phyloP scores from a whole-genome alignment of 805 yeast species.

The Clavispora carvajalis region DNA sequence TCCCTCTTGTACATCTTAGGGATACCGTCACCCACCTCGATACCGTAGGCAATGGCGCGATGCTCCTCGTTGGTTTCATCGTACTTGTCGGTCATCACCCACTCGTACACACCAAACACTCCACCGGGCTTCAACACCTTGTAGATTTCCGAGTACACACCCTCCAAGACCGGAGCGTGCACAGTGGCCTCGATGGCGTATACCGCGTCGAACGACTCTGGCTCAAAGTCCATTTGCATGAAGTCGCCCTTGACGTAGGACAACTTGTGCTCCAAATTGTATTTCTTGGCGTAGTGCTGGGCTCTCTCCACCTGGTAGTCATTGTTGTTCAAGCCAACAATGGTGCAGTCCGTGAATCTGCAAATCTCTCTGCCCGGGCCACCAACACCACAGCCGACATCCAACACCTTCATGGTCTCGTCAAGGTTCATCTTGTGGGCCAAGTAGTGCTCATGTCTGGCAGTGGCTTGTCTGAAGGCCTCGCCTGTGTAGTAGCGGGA shows the following conservation, averaged over 20 bases:
- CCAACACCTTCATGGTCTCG: slow-evolving; percentile 82
- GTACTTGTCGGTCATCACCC: slow-evolving; percentile 96
- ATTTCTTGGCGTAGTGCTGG: slow-evolving; percentile 65
- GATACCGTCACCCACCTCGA: slow-evolving; percentile 97
- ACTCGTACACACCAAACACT: slow-evolving; percentile 94
- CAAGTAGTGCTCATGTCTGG: slow-evolving; percentile 94
- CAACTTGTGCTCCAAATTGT: slow-evolving; percentile 66
- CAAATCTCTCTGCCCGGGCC: slow-evolving; percentile 98
- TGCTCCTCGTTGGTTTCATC: slow-evolving; percentile 86
- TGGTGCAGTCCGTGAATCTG: slow-evolving; percentile 80
- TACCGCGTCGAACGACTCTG: slow-evolving; percentile 88
- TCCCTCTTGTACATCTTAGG: slow-evolving; percentile 89
- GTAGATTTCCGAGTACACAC: slow-evolving; percentile 91
- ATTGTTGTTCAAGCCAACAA: slow-evolving; percentile 92
- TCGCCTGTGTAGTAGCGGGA: slow-evolving; percentile 92
- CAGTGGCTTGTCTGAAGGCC: slow-evolving; percentile 88
- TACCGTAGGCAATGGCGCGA: slow-evolving; percentile 92
- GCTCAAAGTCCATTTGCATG: slow-evolving; percentile 97
- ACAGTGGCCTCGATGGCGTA: slow-evolving; percentile 98
- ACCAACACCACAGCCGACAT: slow-evolving; percentile 99
- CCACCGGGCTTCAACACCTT: slow-evolving; percentile 98
- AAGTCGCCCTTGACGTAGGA: slow-evolving; percentile 94
- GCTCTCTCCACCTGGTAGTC: slow-evolving; percentile 96
- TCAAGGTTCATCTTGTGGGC: slow-evolving; percentile 80
- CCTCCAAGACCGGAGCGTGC: slow-evolving; percentile 94